Base-by-base conservation (phyloP, 768 basidiomycete species). In the Serendipita sp. region DNA sequence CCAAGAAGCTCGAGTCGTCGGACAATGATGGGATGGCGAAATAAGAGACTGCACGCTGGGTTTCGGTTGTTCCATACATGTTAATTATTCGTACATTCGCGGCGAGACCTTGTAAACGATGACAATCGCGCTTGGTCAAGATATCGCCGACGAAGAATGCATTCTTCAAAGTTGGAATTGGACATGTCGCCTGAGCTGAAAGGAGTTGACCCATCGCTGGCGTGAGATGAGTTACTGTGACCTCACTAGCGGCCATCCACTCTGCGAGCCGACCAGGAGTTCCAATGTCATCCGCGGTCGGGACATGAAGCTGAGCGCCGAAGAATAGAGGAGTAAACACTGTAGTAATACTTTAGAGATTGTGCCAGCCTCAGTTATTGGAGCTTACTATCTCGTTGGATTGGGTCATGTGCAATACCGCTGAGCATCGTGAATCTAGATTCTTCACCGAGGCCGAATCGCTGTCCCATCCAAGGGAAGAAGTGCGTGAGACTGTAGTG, bases 111-210 rank as follows among this genome's bases (percentile, higher is more conserved):
- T 99, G 96, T 2, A 99, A 81, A 41, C 96, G 89, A 46, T 88
- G 83, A 71, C 95, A 98, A 74, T 99, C 96, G 48, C 96, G 89
- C 75, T 98, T 99, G 67, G 96, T 98, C 64, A 99, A 84, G 47
- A 98, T 85, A 72, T 99, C 96, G n/a, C 96, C 96, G 51, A 99
- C 96, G 72, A 99, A 98, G 79, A 99, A 98, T 8, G 96, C 96
- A 70, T 88, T 92, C 44, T 75, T 77, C 24, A 99, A 84, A 4
- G 87, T 83, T 3, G 92, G 88, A 68, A 98, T 95, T 71, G 90
- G 88, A 18, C 80, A 76, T 0, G 82, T 85, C 0, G 87, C 86
- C 68, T 89, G 86, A 0, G 93, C 91, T 11, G 93, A 96, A 63
- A 99, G 85, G 5, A 99, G 86, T 72, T 99, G 96, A 67, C 96